phyloP scores from a whole-genome alignment of 495 filamentous ascomycete species.

The Evernia prunastri region DNA sequence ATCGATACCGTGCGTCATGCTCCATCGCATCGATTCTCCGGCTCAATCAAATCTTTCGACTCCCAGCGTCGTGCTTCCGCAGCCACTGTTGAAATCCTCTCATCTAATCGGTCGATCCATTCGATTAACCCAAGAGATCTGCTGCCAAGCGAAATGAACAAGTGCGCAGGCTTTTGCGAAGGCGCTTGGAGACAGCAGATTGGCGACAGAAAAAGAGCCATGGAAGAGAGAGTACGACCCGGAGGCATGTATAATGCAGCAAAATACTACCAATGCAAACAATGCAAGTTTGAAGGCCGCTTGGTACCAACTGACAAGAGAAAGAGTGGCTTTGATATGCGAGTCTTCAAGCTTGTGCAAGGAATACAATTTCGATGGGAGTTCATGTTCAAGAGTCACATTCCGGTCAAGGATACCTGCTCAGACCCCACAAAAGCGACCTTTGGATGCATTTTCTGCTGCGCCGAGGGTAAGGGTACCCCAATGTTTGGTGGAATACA shows the following conservation, averaged over 20 bases:
- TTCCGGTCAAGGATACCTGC: constrained; percentile 28
- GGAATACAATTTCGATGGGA: constrained; percentile 43
- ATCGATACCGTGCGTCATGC: constrained; percentile 17
- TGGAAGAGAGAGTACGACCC: constrained; percentile 35
- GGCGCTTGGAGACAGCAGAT: constrained; percentile 43
- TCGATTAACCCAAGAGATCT: constrained; percentile 24
- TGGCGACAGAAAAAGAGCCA: constrained; percentile 33
- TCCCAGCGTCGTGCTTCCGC: constrained; percentile 20
- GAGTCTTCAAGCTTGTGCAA: constrained; percentile 27
- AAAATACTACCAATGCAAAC: constrained; percentile 37
- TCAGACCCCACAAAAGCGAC: constrained; percentile 22
- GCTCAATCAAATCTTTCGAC: constrained; percentile 5
- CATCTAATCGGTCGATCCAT: constrained; percentile 13
- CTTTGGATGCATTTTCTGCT: constrained; percentile 46
- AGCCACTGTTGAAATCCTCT: constrained; percentile 14
- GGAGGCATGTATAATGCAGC: constrained; percentile 33
- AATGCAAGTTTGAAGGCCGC: constrained; percentile 41
- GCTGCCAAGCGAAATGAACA: constrained; percentile 38
- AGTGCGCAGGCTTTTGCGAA: constrained; percentile 47
- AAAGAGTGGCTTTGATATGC: constrained; percentile 28
- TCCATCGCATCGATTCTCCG: constrained; percentile 8
- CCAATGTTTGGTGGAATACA: constrained; percentile 36
- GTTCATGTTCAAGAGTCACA: constrained; percentile 47
- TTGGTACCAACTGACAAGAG: constrained; percentile 26
- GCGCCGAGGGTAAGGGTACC: constrained; percentile 34